Percentiles rank a stretch among this genome's conserved stretches.
Conservation (phyloP, 1,284 basidiomycete genomes). For the Sanghuangporus sanghuang region DNA sequence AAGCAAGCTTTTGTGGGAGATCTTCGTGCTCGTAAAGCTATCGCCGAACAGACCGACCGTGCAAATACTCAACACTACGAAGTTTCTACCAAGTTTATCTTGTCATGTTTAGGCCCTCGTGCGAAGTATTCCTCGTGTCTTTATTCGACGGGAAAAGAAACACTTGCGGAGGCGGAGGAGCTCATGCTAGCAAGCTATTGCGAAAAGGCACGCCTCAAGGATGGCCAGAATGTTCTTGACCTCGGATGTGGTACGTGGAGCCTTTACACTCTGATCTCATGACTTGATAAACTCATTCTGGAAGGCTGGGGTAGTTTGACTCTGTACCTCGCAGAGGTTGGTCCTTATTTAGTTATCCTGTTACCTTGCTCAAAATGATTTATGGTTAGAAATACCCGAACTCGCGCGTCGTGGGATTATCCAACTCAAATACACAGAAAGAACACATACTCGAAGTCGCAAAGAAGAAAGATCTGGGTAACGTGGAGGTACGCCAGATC, state of each 20-base stretch:
- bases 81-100: conserved; percentile 65
- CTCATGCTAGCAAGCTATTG: conserved; percentile 72
- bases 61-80: conserved; percentile 82
- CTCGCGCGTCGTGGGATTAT: conserved; percentile 59
- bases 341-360: conserved; percentile 10
- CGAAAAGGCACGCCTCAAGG: conserved; percentile 56
- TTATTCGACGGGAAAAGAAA: conserved; percentile 62
- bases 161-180: conserved; percentile 63
- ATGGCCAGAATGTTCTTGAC: conserved; percentile 67
- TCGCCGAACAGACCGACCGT: conserved; percentile 65
- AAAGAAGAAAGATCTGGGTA: conserved; percentile 47
- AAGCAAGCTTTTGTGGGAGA: conserved; percentile 64
- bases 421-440: conserved; percentile 73
- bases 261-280: background rate
- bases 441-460: conserved; percentile 57
- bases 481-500: conserved; percentile 41
- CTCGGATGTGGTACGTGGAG: conserved; percentile 57
- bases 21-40: conserved; percentile 44
- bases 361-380: background rate
- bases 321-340: conserved; percentile 61
- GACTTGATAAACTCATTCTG: background rate
- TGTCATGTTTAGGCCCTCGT: conserved; percentile 56
- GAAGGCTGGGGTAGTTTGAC: conserved; percentile 68
- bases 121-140: conserved; percentile 73
- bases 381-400: conserved; percentile 59